Base-by-base conservation (phyloP, 176 grass and related monocot species). In the Bothriochloa decipiens region DNA sequence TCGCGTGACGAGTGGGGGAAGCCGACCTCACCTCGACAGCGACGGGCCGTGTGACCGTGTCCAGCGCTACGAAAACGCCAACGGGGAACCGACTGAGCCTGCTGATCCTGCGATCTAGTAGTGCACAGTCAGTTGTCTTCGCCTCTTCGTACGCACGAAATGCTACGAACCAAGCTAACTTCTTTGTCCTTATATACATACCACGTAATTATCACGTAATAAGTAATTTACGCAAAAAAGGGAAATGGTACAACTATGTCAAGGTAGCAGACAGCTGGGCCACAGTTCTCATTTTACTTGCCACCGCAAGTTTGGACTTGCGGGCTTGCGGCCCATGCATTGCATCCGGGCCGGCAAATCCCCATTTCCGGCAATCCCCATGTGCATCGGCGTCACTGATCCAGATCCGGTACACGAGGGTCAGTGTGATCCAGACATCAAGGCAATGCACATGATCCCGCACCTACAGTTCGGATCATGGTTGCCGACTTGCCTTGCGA, bases 321-420 rank as follows among this genome's bases (percentile, higher is more conserved):
- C 29, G 29, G 29, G 29, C 29, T 32, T 32, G 29, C 29, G 29
- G 29, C 29, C 29, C 29, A 32, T 32, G 29, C 29, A 32, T 32
- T 32, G 29, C 29, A 32, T 32, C 29, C 29, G n/a, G n/a, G n/a
- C n/a, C n/a, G n/a, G n/a, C n/a, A n/a, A n/a, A n/a, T n/a, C n/a
- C n/a, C n/a, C n/a, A n/a, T n/a, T n/a, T n/a, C n/a, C n/a, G 29
- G 29, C 29, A 32, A 36, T 58, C 20, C 55, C 45, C 65, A 72
- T 49, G 83, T 85, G 83, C 35, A 65, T 60, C 40, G 14, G 75
- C 36, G 70, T 78, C 50, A 27, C 12, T 64, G 65, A 42, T 42
- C 40, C 40, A 42, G 40, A 70, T 79, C 53, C 27, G 22, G 26
- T 8, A 5, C 50, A 63, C 23, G 76, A 65, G 41, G 61, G 11